Evolutionary conservation across 257 asterid species (phyloP), one percentile per base, ranked within the genome.

Genomic region (Solanum piurae): DNA sequence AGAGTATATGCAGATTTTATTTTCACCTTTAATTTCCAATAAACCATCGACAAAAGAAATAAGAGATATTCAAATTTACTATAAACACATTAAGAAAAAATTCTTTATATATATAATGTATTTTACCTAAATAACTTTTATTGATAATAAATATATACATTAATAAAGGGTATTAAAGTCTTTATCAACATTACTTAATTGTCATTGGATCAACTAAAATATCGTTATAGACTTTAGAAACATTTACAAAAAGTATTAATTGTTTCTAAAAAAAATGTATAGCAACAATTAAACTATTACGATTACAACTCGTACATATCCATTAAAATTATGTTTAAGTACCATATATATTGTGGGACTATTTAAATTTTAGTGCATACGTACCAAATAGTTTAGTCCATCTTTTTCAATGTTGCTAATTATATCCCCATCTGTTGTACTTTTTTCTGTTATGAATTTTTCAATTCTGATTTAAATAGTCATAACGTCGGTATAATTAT

Each of bases 151-250:
- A 36, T 36, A 36, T 36, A 36, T 5, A 5, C 37, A 18, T 18
- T 52, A 52, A 18, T 1, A 6, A 2, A 6, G 3, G 6, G 7
- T 6, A 55, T 18, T 55, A 55, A 6, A 55, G 4, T 55, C 4
- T 55, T 55, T 55, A 55, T 16, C 2, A 18, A 52, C 0, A 52
- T 52, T 52, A 52, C 4, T 6, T 18, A 52, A 52, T 55, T 55
- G n/a, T 6, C 0, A 55, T 55, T 0, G 4, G 1, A 55, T 55
- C 0, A 6, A 37, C 2, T 2, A 5, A 2, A 55, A 18, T 55
- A 18, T 55, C 3, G 4, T 2, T 18, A 18, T 52, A 16, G 21
- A 52, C 1, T 52, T 52, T 52, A 55, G 0, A 0, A 7, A 55
- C 9, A 55, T 18, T 18, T 55, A 55, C 23, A 55, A 18, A 55